Conservation (phyloP, 2,329 filamentous ascomycete genomes). For the Trichoderma brevicompactum region DNA sequence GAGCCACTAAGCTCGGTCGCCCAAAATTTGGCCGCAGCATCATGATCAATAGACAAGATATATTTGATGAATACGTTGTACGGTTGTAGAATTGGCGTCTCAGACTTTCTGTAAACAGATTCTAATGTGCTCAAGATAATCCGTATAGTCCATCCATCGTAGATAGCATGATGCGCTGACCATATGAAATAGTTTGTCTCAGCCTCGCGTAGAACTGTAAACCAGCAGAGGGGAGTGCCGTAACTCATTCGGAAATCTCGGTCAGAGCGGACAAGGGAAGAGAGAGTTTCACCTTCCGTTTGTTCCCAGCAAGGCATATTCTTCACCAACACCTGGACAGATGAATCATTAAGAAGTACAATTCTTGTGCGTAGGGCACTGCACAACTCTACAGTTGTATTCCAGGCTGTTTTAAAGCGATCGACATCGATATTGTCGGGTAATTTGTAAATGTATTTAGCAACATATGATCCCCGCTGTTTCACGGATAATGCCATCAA, state of each 20-base stretch:
- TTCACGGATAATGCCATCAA: slow-evolving; percentile 27
- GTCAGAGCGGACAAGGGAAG: neutral
- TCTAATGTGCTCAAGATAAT: slow-evolving; percentile 13
- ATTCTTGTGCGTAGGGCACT: slow-evolving; percentile 30
- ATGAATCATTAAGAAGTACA: neutral
- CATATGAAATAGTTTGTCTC: slow-evolving; percentile 3
- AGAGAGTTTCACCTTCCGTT: neutral
- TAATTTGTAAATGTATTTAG: slow-evolving; percentile 11
- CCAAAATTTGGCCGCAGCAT: slow-evolving; percentile 28
- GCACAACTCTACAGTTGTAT: neutral
- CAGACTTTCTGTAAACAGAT: neutral
- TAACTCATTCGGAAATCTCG: slow-evolving; percentile 2
- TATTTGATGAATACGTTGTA: slow-evolving; percentile 35
- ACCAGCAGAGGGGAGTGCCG: slow-evolving; percentile 28
- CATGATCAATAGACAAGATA: slow-evolving; percentile 1
- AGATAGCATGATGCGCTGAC: slow-evolving; percentile 15
- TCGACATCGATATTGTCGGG: neutral
- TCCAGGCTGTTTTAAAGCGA: slow-evolving; percentile 29
- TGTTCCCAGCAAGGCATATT: neutral
- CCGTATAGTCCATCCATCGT: slow-evolving; percentile 19
- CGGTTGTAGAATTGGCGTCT: slow-evolving; percentile 34
- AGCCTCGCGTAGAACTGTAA: slow-evolving; percentile 1
- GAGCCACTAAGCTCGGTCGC: slow-evolving; percentile 24
- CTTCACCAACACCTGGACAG: slow-evolving; percentile 9
- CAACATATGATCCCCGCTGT: slow-evolving; percentile 27